Base-by-base conservation (phyloP, 345 rosid species). In the Salix viminalis region DNA sequence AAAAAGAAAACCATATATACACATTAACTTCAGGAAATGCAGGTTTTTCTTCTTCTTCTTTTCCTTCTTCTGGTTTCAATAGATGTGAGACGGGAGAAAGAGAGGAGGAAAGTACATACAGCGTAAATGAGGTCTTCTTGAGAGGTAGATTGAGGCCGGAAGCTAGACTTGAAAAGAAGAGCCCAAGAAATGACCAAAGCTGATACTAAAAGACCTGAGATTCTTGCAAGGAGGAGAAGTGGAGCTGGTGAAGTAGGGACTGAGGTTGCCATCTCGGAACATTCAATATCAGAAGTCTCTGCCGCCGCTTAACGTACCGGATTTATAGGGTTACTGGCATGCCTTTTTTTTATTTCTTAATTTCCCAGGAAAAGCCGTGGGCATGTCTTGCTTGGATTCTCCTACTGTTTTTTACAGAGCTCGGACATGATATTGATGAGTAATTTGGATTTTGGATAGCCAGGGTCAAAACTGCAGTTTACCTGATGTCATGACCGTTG, bases 171-270 rank as follows among this genome's bases (percentile, higher is more conserved):
- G 78, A 87, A 89, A 81, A 74, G 79, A 52, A 90, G 82, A 70
- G 93, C 90, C 98, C 99, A 93, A 23, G 83, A 87, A 70, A 93
- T 75, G 70, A 93, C 93, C 23, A 87, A 65, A 71, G 76, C 83
- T 70, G 96, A 90, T 68, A 91, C 86, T 58, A 79, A 10, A 69
- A 91, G 73, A 65, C 88, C 92, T 12, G 88, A 89, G 77, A 91
- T 72, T 83, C 99, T 87, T 26, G 97, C 97, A 76, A 87, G 79
- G 72, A 91, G 73, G 73, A 92, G 86, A 41, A 88, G 88, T 23
- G 89, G 87, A 30, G 76, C 12, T 26, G 64, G 30, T 13, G 88
- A 79, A 28, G 88, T n/a, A 75, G 85, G 36, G 13, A 39, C 32
- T 23, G 78, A 30, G 14, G 82, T 14, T 75, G 24, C 36, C 28